A percentile compares a stretch with the other conserved stretches of the same genome.
phyloP scores from a whole-genome alignment of 179 eudicot species.

The Silene coronaria region DNA sequence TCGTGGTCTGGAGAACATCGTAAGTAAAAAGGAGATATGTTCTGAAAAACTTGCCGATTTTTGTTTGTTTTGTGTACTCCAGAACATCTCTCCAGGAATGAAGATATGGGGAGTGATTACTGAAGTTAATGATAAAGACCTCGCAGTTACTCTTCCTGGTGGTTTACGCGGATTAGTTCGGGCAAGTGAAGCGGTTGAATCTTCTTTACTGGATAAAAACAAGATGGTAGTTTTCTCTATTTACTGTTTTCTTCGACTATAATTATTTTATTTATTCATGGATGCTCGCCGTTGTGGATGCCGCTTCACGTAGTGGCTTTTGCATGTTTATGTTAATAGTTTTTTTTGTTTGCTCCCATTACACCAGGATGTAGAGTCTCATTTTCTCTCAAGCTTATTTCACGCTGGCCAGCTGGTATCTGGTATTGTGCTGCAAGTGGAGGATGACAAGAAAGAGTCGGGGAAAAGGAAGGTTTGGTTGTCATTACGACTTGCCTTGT shows the following conservation, averaged over 20 bases:
- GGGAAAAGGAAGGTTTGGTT: slow-evolving; percentile 85
- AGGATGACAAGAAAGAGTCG: slow-evolving; percentile 73
- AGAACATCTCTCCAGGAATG: slow-evolving; percentile 94
- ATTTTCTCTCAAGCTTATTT: slow-evolving; percentile 58
- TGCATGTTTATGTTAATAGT: background rate
- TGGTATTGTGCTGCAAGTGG: slow-evolving; percentile 68
- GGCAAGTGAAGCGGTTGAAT: slow-evolving; percentile 69
- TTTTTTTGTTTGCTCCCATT: background rate
- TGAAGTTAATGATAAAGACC: slow-evolving; percentile 84
- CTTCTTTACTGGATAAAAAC: slow-evolving; percentile 29
- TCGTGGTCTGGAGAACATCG: background rate
- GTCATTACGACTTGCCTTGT: slow-evolving; percentile 70
- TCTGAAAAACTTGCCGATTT: background rate
- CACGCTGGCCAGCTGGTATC: slow-evolving; percentile 86
- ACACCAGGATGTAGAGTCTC: slow-evolving; percentile 44
- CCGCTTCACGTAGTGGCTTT: background rate
- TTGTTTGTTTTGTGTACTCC: slow-evolving; percentile 23
- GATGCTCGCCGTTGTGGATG: background rate
- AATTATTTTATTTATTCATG: background rate
- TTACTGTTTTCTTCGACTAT: background rate
- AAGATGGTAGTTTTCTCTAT: slow-evolving; percentile 28
- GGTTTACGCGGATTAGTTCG: slow-evolving; percentile 95
- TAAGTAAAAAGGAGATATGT: background rate
- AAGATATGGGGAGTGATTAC: slow-evolving; percentile 88
- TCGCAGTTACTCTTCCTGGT: slow-evolving; percentile 88